These are phyloP conservation scores for Saussurea involucrata DNA, from an alignment of 129 eudicot genomes.

Conservation along the genomic window DNA sequence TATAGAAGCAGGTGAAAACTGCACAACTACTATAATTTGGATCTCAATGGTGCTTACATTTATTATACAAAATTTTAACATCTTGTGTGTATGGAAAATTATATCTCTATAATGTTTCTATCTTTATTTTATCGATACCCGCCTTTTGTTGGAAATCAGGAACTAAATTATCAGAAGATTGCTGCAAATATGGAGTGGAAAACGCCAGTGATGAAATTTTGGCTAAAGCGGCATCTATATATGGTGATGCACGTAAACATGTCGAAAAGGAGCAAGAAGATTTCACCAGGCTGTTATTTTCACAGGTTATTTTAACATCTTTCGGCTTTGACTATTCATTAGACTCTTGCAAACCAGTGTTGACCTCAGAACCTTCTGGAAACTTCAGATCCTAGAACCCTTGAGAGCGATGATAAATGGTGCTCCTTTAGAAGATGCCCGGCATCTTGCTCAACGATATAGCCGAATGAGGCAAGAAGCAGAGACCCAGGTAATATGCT, in stretches of 20 bases:
- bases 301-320: conserved; percentile 60
- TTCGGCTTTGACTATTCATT: background rate
- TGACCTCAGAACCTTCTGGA: background rate
- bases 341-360: background rate
- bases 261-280: conserved; percentile 98
- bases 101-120: background rate
- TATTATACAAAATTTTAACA: background rate
- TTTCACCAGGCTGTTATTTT: conserved; percentile 60
- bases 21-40: background rate
- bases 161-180: conserved; percentile 93
- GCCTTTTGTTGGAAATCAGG: conserved; percentile 40
- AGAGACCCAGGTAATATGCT: conserved; percentile 71
- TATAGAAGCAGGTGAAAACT: conserved; percentile 83
- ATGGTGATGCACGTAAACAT: conserved; percentile 98
- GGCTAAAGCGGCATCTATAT: conserved; percentile 84
- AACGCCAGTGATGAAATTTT: conserved; percentile 72
- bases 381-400: conserved; percentile 77
- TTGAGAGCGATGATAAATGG: conserved; percentile 83
- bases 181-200: conserved; percentile 85
- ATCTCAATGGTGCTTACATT: background rate
- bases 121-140: conserved; percentile 3
- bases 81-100: background rate
- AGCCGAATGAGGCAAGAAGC: conserved; percentile 99
- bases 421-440: conserved; percentile 98
- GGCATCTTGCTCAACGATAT: conserved; percentile 97